These are phyloP conservation scores for Phyllosticta citriasiana DNA, from an alignment of 2,329 filamentous ascomycete species.

Conservation along the genomic window DNA sequence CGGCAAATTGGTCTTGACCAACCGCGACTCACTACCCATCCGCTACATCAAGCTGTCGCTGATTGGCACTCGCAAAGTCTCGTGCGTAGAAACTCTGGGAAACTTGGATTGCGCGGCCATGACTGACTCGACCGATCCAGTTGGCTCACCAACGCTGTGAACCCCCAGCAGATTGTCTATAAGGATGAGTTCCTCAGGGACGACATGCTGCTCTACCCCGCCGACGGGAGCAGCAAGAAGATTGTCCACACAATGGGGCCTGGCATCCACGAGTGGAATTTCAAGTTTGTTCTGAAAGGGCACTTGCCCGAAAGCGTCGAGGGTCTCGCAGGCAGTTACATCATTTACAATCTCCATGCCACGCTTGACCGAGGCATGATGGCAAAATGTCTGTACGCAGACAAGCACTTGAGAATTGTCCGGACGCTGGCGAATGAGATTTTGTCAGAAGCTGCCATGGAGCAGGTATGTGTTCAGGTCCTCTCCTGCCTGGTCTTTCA, in stretches of 20 bases:
- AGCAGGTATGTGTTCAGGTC: conserved; percentile 18
- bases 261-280: conserved; percentile 40
- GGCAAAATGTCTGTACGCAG: conserved; percentile 72
- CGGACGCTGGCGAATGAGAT: conserved; percentile 50
- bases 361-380: conserved; percentile 81
- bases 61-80: conserved; percentile 39
- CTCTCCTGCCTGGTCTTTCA: neutral
- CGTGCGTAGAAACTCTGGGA: conserved; percentile 21
- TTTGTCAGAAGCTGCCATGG: conserved; percentile 50
- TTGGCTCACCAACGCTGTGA: conserved; percentile 29
- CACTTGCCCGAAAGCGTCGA: conserved; percentile 74
- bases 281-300: conserved; percentile 37
- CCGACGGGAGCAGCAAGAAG: conserved; percentile 27
- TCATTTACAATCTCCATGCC: conserved; percentile 86
- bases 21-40: conserved; percentile 38
- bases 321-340: conserved; percentile 73
- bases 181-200: conserved; percentile 39
- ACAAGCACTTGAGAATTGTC: conserved; percentile 50
- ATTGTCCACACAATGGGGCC: conserved; percentile 40
- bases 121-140: conserved; percentile 13
- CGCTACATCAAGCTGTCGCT: conserved; percentile 37
- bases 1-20: conserved; percentile 37
- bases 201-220: conserved; percentile 34
- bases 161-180: conserved; percentile 33
- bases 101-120: neutral